Conservation (phyloP, 495 filamentous ascomycete genomes). For the Hamigera avellanea region DNA sequence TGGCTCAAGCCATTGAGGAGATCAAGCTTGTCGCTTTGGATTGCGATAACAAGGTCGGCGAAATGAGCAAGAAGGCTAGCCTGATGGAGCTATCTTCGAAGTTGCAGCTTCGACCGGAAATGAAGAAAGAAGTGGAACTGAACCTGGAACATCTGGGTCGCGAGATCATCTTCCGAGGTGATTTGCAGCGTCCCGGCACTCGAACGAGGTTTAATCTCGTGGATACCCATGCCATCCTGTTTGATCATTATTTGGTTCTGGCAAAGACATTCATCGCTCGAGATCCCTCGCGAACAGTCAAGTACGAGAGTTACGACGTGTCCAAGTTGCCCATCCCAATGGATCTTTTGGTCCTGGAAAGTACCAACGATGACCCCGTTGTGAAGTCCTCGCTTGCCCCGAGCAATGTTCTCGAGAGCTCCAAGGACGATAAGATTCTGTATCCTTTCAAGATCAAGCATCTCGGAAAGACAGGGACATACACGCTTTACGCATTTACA, state of each 20-base stretch:
- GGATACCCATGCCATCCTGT: conserved; percentile 84
- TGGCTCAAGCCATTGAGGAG: conserved; percentile 84
- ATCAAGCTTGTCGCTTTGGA: conserved; percentile 85
- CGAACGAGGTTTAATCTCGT: conserved; percentile 76
- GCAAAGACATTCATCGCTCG: conserved; percentile 64
- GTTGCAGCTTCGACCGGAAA: conserved; percentile 71
- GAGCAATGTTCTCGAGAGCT: conserved; percentile 39
- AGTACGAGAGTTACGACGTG: conserved; percentile 85
- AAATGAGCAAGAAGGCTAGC: conserved; percentile 85
- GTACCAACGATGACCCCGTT: conserved; percentile 80
- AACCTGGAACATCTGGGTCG: conserved; percentile 87
- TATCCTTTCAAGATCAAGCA: conserved; percentile 96
- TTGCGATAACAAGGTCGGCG: conserved; percentile 88
- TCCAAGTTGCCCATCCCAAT: conserved; percentile 96
- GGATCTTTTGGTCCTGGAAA: conserved; percentile 87
- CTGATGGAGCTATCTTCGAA: conserved; percentile 75
- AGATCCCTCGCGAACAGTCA: conserved; percentile 52
- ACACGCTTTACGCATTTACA: conserved; percentile 74
- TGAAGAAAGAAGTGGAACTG: conserved; percentile 71
- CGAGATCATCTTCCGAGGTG: conserved; percentile 78
- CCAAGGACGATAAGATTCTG: conserved; percentile 67
- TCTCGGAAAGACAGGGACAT: conserved; percentile 71
- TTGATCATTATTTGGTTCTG: conserved; percentile 93
- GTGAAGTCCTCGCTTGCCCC: conserved; percentile 54
- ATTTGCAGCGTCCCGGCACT: conserved; percentile 76